These are phyloP conservation scores for Hyaloperonospora brassicae DNA, from an alignment of 352 stramenopile genomes.

Conservation along the genomic window DNA sequence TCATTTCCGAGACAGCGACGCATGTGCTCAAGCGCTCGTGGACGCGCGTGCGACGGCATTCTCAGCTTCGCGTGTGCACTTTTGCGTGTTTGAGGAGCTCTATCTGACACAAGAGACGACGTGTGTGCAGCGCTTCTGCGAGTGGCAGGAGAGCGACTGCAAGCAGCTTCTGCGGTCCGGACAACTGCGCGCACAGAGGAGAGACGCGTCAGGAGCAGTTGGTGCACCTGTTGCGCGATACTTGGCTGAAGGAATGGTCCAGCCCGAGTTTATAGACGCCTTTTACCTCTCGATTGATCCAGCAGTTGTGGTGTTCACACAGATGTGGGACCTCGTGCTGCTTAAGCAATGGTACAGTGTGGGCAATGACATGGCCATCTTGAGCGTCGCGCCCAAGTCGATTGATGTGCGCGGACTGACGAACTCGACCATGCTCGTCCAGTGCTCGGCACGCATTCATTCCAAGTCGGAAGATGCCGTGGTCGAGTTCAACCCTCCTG, in stretches of 20 bases:
- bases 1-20: constrained; percentile 48
- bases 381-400: constrained; percentile 62
- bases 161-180: constrained; percentile 35
- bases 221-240: constrained; percentile 47
- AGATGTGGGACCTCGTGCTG: constrained; percentile 64
- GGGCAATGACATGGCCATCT: constrained; percentile 71
- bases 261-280: constrained; percentile 28
- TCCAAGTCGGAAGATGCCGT: constrained; percentile 50
- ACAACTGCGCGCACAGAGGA: constrained; percentile 43
- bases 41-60: constrained; percentile 37
- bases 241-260: constrained; percentile 60
- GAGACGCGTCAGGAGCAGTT: constrained; percentile 51
- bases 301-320: constrained; percentile 51
- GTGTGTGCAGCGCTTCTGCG: constrained; percentile 58
- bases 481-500: constrained; percentile 73
- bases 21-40: constrained; percentile 47
- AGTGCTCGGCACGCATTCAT: constrained; percentile 78
- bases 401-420: constrained; percentile 34
- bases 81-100: constrained; percentile 71
- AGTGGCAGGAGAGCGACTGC: constrained; percentile 38
- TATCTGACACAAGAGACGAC: constrained; percentile 45
- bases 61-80: constrained; percentile 39
- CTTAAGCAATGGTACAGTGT: constrained; percentile 77
- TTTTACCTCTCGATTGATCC: constrained; percentile 76
- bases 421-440: constrained; percentile 41